Conservation (phyloP, 345 rosid genomes). For the Aegle marmelos region DNA sequence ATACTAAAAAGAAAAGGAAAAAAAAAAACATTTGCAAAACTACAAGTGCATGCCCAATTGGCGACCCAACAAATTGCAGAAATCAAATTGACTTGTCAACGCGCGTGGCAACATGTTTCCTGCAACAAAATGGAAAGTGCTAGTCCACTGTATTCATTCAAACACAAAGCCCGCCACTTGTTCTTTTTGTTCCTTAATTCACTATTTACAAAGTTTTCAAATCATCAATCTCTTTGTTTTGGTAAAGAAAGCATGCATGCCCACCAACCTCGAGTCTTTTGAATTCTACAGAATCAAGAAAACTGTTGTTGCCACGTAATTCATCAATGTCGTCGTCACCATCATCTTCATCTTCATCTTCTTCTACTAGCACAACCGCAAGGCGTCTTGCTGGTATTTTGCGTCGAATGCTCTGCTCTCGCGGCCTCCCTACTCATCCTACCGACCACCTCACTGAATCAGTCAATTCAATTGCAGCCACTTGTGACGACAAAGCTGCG, state of each 20-base stretch:
- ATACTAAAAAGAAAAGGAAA: too few species aligned
- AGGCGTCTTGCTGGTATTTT: constrained; percentile 51
- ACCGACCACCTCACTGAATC: constrained; percentile 41
- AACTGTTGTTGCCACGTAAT: constrained; percentile 18
- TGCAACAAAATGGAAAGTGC: constrained; percentile 8
- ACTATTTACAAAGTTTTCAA: constrained; percentile 13
- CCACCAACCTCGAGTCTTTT: constrained; percentile 8
- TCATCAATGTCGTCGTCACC: constrained; percentile 38
- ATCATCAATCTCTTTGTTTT: constrained; percentile 8
- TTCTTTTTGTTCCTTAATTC: constrained; percentile 4
- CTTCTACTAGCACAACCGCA: constrained; percentile 30
- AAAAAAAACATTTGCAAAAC: not conserved
- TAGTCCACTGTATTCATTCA: constrained; percentile 28
- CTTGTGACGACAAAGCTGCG: constrained; percentile 4
- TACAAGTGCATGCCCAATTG: too few species aligned
- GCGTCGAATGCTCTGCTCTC: constrained; percentile 54
- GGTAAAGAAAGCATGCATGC: not conserved
- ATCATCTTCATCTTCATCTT: constrained; percentile 12
- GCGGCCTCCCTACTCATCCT: constrained; percentile 56
- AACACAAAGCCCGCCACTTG: constrained; percentile 57
- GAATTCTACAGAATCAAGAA: constrained; percentile 17
- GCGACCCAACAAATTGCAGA: not conserved
- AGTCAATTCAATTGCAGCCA: constrained; percentile 9
- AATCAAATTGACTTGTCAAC: constrained; percentile 53
- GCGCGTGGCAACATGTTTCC: constrained; percentile 39